Base-by-base conservation (phyloP, 2,329 filamentous ascomycete genomes). In the Pezicula rhizophila region DNA sequence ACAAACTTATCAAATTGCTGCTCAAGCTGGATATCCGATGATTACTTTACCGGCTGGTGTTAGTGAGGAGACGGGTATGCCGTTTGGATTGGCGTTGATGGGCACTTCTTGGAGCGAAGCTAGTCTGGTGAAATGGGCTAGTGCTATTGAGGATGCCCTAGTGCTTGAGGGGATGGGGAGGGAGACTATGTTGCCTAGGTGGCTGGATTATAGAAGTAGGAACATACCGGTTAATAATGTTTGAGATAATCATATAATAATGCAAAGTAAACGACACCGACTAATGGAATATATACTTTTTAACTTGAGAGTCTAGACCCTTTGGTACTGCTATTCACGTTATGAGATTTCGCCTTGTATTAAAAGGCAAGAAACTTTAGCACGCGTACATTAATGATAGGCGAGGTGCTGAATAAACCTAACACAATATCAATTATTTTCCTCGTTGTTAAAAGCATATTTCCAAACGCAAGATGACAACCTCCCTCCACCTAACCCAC, bases 11-110 rank as follows among this genome's bases (percentile, higher is more conserved):
- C 80, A 87, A 65, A 78, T 87, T 51, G 82, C 84, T 0, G 86
- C 87, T 0, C 84, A 89, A 66, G 87, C 86, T 5, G 85, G 85
- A 0, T 90, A 89, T 60, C 86, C 85, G 0, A 75, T 87, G 60
- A 72, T 89, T 45, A 87, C 85, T 0, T 62, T 90, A 1, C 86
- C 86, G 0, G 81, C 75, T 0, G 82, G 82, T 1, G 68, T 80
- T 5, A 71, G 77, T 54, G 56, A 65, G 8, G 66, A 62, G 11
- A 76, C 73, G 3, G 78, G 79, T 6, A 82, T 84, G 77, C 79
- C 79, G 0, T 82, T 80, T 53, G 80, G 80, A 1, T 62, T 85
- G 23, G 78, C 72, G 0, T 68, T 85, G 3, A 74, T 80, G 69
- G 64, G 80, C 46, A 84, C 80, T 1, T 82, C 80, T 0, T 85